A percentile compares a stretch with the other conserved stretches of the same genome.
Evolutionary conservation across 1,139 yeast species (phyloP).

Genomic region (Nadsonia commutata): DNA sequence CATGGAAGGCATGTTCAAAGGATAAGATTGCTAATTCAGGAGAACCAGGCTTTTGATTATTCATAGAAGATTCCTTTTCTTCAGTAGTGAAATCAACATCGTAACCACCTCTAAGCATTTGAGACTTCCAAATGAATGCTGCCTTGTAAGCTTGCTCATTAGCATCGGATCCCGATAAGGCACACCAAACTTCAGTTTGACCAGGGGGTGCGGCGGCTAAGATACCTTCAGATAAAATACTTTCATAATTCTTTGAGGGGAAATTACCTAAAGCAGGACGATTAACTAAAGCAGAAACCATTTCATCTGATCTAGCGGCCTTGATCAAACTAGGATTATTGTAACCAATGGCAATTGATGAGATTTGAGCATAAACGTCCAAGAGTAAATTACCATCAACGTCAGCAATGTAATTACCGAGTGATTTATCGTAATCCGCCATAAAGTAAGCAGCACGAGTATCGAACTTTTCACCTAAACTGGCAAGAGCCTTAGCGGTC

Average conservation of each 20-base stretch:
- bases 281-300: constrained; percentile 54
- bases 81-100: constrained; percentile 40
- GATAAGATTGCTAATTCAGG: constrained; percentile 63
- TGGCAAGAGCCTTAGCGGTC: constrained; percentile 30
- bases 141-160: constrained; percentile 78
- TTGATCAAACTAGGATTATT: constrained; percentile 55
- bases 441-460: constrained; percentile 52
- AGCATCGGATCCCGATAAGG: constrained; percentile 72
- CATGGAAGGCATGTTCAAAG: constrained; percentile 66
- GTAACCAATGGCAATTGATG: constrained; percentile 68
- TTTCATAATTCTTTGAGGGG: constrained; percentile 48
- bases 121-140: constrained; percentile 62
- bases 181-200: constrained; percentile 55
- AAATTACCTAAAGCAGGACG: constrained; percentile 71
- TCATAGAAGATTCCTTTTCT: constrained; percentile 50
- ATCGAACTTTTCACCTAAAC: constrained; percentile 45
- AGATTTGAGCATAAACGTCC: constrained; percentile 66
- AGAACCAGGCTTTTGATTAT: constrained; percentile 54
- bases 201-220: constrained; percentile 60
- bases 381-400: constrained; percentile 54
- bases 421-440: constrained; percentile 52
- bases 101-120: constrained; percentile 35
- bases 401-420: constrained; percentile 59
- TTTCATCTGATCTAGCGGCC: constrained; percentile 48
- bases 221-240: constrained; percentile 39